Conservation (phyloP, 169 alveolate genomes). For the Cryptosporidium sp. region DNA sequence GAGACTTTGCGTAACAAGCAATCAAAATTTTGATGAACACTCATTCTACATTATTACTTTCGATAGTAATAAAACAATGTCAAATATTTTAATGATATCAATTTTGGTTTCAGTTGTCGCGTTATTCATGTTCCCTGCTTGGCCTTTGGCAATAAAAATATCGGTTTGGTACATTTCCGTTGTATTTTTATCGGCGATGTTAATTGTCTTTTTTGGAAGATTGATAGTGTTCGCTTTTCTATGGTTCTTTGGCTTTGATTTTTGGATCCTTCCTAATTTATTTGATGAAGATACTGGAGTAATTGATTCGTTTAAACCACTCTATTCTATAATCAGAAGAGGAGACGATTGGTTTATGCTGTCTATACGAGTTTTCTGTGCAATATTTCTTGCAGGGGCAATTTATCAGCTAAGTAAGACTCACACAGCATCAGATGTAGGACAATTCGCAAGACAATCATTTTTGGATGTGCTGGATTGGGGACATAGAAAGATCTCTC, state of each 20-base stretch:
- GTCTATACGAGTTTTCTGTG: slow-evolving; percentile 83
- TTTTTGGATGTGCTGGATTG: slow-evolving; percentile 87
- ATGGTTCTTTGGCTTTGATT: slow-evolving; percentile 89
- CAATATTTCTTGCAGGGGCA: slow-evolving; percentile 85
- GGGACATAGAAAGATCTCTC: slow-evolving; percentile 85
- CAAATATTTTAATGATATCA: slow-evolving; percentile 82
- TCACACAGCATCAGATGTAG: slow-evolving; percentile 84
- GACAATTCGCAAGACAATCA: slow-evolving; percentile 87
- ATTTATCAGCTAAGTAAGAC: slow-evolving; percentile 87
- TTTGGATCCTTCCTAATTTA: slow-evolving; percentile 88
- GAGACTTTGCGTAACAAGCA: slow-evolving; percentile 84
- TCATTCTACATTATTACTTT: slow-evolving; percentile 86
- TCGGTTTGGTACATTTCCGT: slow-evolving; percentile 88
- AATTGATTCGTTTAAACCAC: slow-evolving; percentile 87
- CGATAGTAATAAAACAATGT: slow-evolving; percentile 86
- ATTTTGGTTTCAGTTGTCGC: slow-evolving; percentile 82
- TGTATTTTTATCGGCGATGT: slow-evolving; percentile 82
- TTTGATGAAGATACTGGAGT: slow-evolving; percentile 90
- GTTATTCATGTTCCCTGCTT: slow-evolving; percentile 88
- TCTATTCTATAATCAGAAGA: slow-evolving; percentile 82
- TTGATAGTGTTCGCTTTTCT: slow-evolving; percentile 81
- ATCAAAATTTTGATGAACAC: slow-evolving; percentile 85
- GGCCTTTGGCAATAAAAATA: slow-evolving; percentile 87
- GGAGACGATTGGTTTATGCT: slow-evolving; percentile 82
- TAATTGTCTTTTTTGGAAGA: slow-evolving; percentile 81